Conservation (phyloP, 208 protist genomes). For the Giardia duodenalis region DNA sequence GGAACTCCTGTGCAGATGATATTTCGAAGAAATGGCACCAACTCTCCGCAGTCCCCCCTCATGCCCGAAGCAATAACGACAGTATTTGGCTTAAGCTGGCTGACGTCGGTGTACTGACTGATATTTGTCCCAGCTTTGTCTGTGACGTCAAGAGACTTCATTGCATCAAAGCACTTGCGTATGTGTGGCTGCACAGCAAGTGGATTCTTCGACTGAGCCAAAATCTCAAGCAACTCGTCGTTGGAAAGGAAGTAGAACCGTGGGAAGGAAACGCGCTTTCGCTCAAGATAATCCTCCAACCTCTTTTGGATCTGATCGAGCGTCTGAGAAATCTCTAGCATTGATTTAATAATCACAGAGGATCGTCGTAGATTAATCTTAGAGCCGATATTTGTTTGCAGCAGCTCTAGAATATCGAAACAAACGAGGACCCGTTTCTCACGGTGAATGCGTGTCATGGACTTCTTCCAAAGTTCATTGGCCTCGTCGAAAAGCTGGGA, state of each 20-base stretch:
- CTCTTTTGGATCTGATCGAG: slow-evolving; percentile 81
- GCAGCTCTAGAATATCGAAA: slow-evolving; percentile 8
- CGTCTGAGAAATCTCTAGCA: neutral
- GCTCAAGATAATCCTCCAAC: slow-evolving; percentile 76
- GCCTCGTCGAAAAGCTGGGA: slow-evolving; percentile 15
- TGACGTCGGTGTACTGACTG: neutral
- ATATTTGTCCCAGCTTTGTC: neutral
- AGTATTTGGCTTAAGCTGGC: slow-evolving; percentile 44
- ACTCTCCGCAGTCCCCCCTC: slow-evolving; percentile 66
- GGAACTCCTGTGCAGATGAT: slow-evolving; percentile 60
- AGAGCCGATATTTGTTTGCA: neutral
- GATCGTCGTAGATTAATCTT: neutral
- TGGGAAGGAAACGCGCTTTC: slow-evolving; percentile 50
- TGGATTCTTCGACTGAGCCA: slow-evolving; percentile 58
- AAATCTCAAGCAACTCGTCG: slow-evolving; percentile 81
- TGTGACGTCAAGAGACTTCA: neutral
- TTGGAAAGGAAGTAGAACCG: slow-evolving; percentile 59
- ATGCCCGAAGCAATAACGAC: slow-evolving; percentile 51
- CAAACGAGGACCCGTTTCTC: neutral
- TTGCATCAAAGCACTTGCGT: slow-evolving; percentile 48
- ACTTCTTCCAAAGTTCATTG: slow-evolving; percentile 7
- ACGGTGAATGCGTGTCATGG: slow-evolving; percentile 6
- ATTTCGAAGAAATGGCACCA: slow-evolving; percentile 63
- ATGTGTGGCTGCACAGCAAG: slow-evolving; percentile 51
- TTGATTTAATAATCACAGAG: neutral